Conservation (phyloP, 352 stramenopile genomes). For the Phytophthora sp. region DNA sequence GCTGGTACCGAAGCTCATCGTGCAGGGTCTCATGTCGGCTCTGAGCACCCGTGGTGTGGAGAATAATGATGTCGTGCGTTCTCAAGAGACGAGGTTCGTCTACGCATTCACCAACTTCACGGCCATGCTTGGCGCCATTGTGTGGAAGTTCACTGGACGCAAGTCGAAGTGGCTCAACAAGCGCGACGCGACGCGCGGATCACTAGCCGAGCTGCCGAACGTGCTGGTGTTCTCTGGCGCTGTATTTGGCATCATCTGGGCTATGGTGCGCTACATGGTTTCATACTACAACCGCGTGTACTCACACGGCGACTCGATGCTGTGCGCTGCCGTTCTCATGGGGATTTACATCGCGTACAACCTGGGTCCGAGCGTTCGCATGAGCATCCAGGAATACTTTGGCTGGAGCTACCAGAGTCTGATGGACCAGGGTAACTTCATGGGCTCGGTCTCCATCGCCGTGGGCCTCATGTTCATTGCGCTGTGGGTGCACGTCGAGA, state of each 20-base stretch:
- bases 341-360: constrained; percentile 81
- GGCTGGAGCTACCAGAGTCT: constrained; percentile 89
- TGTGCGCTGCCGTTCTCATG: constrained; percentile 74
- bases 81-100: constrained; percentile 79
- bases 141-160: constrained; percentile 83
- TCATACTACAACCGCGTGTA: constrained; percentile 76
- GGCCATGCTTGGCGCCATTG: constrained; percentile 76
- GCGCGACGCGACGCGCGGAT: constrained; percentile 62
- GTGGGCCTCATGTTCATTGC: constrained; percentile 85
- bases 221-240: constrained; percentile 81
- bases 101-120: constrained; percentile 86
- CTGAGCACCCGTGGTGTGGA: constrained; percentile 79
- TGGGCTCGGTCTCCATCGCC: constrained; percentile 81
- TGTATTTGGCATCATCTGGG: constrained; percentile 79
- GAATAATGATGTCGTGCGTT: constrained; percentile 84
- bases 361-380: constrained; percentile 78
- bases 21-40: constrained; percentile 74
- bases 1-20: constrained; percentile 78
- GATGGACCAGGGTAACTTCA: constrained; percentile 89
- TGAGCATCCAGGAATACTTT: constrained; percentile 90
- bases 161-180: constrained; percentile 80
- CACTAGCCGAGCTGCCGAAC: constrained; percentile 80
- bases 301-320: constrained; percentile 78
- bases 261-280: constrained; percentile 82
- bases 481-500: constrained; percentile 85